Evolutionary conservation across 2,329 filamentous ascomycete genomes (phyloP).

Genomic region (Raffaelea deltoideospora): DNA sequence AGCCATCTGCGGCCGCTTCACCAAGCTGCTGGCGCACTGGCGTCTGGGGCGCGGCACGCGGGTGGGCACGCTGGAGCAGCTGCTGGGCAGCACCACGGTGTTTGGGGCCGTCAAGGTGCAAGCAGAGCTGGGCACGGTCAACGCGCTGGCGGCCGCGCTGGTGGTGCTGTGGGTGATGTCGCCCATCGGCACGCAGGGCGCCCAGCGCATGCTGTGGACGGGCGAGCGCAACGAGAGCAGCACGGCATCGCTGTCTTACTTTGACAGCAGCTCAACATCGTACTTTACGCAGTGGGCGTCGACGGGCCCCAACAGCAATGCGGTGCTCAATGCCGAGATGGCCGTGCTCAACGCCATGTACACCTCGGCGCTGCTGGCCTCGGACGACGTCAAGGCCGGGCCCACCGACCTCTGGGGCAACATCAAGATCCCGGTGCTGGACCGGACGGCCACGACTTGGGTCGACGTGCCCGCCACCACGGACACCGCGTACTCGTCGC

Average conservation of each 20-base stretch:
- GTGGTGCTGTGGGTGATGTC: background rate
- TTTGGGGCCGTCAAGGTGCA: background rate
- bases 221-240: background rate
- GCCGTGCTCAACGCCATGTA: background rate
- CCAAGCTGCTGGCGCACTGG: background rate
- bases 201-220: background rate
- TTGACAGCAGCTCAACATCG: background rate
- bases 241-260: too few relatives aligned
- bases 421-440: background rate
- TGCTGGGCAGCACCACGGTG: constrained; percentile 1
- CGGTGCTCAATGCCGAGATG: background rate
- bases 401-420: background rate
- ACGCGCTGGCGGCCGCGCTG: background rate
- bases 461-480: background rate
- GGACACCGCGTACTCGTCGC: background rate
- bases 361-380: background rate
- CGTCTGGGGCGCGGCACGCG: background rate
- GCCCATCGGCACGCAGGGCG: background rate
- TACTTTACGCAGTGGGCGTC: background rate
- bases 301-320: too few relatives aligned
- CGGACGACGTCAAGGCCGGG: background rate
- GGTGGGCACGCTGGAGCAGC: background rate
- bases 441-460: background rate
- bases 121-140: background rate
- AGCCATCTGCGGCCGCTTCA: background rate